These are phyloP conservation scores for Aphanomyces astaci DNA, from an alignment of 352 stramenopile genomes.

Conservation along the genomic window DNA sequence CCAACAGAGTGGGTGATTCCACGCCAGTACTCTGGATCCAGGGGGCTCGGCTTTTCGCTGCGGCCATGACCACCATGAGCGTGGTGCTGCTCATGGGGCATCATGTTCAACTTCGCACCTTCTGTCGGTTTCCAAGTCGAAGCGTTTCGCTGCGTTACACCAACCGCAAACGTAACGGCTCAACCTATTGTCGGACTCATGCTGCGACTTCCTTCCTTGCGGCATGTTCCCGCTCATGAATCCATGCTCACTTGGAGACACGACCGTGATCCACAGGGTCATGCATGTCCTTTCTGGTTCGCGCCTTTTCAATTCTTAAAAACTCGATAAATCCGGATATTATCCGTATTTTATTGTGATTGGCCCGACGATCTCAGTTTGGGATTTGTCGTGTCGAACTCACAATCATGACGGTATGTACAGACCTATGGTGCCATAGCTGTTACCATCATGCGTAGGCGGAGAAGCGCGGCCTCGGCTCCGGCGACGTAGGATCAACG, in stretches of 20 bases:
- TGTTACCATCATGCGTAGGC: background rate
- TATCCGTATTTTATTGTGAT: background rate
- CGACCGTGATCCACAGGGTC: too few relatives aligned
- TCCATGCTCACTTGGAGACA: too few relatives aligned
- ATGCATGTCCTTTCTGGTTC: too few relatives aligned
- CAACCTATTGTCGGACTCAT: too few relatives aligned
- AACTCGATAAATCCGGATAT: background rate
- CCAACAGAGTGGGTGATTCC: constrained; percentile 52
- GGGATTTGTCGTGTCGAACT: too few relatives aligned
- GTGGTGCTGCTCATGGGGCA: background rate
- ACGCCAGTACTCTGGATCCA: constrained; percentile 67
- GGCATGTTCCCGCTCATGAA: too few relatives aligned
- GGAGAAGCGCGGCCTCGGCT: background rate
- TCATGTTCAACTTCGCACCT: background rate
- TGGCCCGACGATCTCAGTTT: background rate
- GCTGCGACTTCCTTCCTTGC: too few relatives aligned
- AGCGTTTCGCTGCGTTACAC: background rate
- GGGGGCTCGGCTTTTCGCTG: constrained; percentile 36
- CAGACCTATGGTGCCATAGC: background rate
- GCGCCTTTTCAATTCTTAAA: too few relatives aligned
- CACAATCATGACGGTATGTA: too few relatives aligned
- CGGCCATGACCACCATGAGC: background rate
- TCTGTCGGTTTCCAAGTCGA: background rate
- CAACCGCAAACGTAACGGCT: background rate
- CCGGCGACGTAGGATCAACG: background rate